Evolutionary conservation across 2,329 filamentous ascomycete species (phyloP), one percentile per base, ranked within the genome.

Genomic region (Trichoderma citrinoviride): DNA sequence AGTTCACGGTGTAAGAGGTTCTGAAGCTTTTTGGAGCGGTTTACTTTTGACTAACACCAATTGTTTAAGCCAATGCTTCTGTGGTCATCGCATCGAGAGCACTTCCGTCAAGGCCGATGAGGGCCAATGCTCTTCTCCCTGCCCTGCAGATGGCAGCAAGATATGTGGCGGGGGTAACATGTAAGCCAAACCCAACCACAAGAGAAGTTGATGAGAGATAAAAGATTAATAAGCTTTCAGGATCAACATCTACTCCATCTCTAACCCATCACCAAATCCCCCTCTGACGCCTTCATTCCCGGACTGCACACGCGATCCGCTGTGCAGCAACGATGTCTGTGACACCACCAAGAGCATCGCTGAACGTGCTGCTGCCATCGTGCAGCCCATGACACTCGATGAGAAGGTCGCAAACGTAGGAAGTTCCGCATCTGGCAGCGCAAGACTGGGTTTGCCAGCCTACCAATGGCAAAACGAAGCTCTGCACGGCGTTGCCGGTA

Each of bases 401-500:
- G 76, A 77, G 63, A 77, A 77, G 66, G 68, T 76, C 5, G 65
- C 33, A 7, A 76, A 76, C 43, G 64, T 77, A 6, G 71, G 43
- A 3, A 67, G 65, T 19, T 55, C 43, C 12, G 65, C 65, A 6
- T 57, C 66, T 0, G 86, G 85, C 0, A 81, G 84, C 7, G 76
- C 82, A 1, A 77, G 85, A 29, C 77, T 89, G 0, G 85, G 85
- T 5, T 75, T 89, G 0, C 82, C 83, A 0, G 72, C 80, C 0
- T 90, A 90, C 68, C 78, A 84, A 68, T 87, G 85, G 78, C 88
- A 85, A 84, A 83, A 80, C 50, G 85, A 87, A 73, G 86, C 83
- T 1, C 80, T 89, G 0, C 87, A 90, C 70, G 88, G 88, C 1
- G 78, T 90, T 0, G 86, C 83, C 4, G 71, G 68, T 4, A 81